Base-by-base conservation (phyloP, 2,329 filamentous ascomycete species). In the Neonectria magnoliae region DNA sequence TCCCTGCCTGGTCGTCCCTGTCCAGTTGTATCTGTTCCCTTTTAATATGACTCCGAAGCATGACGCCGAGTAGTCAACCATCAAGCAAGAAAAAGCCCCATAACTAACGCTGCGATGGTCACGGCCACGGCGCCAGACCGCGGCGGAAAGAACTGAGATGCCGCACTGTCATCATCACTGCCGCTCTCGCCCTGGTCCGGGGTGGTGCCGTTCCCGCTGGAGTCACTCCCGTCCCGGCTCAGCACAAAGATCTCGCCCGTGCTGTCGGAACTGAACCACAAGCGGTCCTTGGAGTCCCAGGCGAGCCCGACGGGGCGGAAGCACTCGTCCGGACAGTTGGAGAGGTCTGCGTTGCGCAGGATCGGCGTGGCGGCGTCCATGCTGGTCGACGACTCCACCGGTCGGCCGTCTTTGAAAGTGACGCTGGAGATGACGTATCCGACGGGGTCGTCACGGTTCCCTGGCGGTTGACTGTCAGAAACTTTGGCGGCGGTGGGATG, bases 231-330 rank as follows among this genome's bases (percentile, higher is more conserved):
- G 51, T 20, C 61, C 29, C 42, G 67, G 36, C 76, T 72, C 57
- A 88, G 73, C 5, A 91, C 84, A 69, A 86, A 91, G 45, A 92
- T 84, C 80, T 92, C 90, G 6, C 89, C 90, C 0, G 88, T 89
- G 14, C 81, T 75, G 74, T 92, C 90, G 5, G 84, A 88, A 61
- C 81, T 86, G 80, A 91, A 85, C 77, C 86, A 92, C 9, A 92
- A 77, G 7, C 89, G 79, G 8, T 84, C 87, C 45, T 82, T 70
- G 9, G 68, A 67, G 74, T 87, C 85, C 68, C 83, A 80, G 1
- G 83, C 83, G 7, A 92, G 78, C 1, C 88, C 87, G 1, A 88
- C 88, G 27, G 90, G 89, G 2, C 89, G 82, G 78, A 92, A 88
- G 76, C 89, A 92, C 4, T 75, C 73, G 45, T 79, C 78, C 0